A percentile compares a stretch with the other conserved stretches of the same genome.
These are phyloP conservation scores for Amanita inopinata DNA, from an alignment of 768 basidiomycete genomes.

Conservation along the genomic window DNA sequence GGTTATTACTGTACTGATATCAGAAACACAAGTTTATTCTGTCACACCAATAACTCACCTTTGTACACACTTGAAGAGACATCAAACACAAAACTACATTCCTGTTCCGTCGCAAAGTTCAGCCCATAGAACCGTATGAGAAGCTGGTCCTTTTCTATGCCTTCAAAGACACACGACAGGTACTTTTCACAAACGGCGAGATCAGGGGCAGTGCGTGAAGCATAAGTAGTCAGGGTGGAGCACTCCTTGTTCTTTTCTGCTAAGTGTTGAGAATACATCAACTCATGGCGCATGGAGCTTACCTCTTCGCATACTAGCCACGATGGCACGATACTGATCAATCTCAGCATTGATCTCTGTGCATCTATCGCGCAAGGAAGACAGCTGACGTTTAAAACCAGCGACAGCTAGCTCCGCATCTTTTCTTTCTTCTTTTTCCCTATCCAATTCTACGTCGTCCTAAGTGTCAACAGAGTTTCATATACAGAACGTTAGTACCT, in stretches of 20 bases:
- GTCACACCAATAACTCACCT: constrained; percentile 34
- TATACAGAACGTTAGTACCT: constrained; percentile 32
- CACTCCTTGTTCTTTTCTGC: constrained; percentile 65
- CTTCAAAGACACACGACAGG: constrained; percentile 65
- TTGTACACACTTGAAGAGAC: constrained; percentile 48
- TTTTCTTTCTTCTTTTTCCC: constrained; percentile 65
- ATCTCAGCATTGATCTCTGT: constrained; percentile 57
- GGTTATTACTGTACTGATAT: constrained; percentile 2
- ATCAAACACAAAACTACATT: constrained; percentile 73
- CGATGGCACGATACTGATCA: constrained; percentile 56
- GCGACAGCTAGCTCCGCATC: constrained; percentile 55
- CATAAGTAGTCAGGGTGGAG: constrained; percentile 41
- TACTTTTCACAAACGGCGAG: constrained; percentile 44
- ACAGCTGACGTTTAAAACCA: constrained; percentile 56
- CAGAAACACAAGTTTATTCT: too few relatives aligned
- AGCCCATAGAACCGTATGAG: constrained; percentile 65
- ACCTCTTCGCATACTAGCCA: constrained; percentile 60
- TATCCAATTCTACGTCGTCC: constrained; percentile 40
- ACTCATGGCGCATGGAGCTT: neutral
- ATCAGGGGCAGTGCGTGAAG: constrained; percentile 43
- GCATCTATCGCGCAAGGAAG: constrained; percentile 50
- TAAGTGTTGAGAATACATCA: neutral
- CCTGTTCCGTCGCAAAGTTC: constrained; percentile 46
- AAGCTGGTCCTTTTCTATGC: constrained; percentile 62
- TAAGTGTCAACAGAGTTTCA: neutral